Evolutionary conservation across 345 rosid genomes (phyloP), one percentile per base, ranked within the genome.

Genomic region (Gossypium anomalum): DNA sequence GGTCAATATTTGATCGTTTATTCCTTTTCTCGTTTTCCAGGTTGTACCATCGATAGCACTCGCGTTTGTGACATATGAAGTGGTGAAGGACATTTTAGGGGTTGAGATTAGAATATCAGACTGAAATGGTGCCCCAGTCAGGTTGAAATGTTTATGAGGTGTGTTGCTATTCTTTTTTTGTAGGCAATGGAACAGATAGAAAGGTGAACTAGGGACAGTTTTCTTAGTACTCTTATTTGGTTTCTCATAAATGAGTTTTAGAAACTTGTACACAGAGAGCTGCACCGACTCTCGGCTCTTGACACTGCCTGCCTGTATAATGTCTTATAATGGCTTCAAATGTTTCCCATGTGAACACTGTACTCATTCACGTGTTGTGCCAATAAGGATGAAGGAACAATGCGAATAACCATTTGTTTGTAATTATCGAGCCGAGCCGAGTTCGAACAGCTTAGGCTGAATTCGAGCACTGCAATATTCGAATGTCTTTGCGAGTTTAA

Each of bases 31-130:
- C 11, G 48, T 66, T 81, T 51, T 47, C 14, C 85, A 95, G 99
- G 99, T 95, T 78, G 97, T 95, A 64, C 99, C 99, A 38, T 95
- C 99, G 7, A 93, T 95, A 77, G 94, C 99, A 59, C 80, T 95
- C n/a, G 97, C 99, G 9, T 95, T 95, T 59, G 99, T 95, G 83
- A 80, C 99, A 6, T 95, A 93, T 9, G 99, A 95, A 86, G 66
- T 80, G 86, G 98, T 91, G 89, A 95, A 91, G 86, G 99, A 90
- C 56, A 73, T 93, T 43, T 85, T 95, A 76, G 98, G 99, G 78
- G 99, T 95, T 25, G 97, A 93, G 80, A 85, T 93, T 77, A 89
- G 89, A 85, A 89, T 95, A 84, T 89, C 97, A 41, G 99, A 91
- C 86, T 95, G 84, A 89, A 83, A 48, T 19, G 13, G 61, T 78